Base-by-base conservation (phyloP, 768 basidiomycete species). In the Lactarius hengduanensis region DNA sequence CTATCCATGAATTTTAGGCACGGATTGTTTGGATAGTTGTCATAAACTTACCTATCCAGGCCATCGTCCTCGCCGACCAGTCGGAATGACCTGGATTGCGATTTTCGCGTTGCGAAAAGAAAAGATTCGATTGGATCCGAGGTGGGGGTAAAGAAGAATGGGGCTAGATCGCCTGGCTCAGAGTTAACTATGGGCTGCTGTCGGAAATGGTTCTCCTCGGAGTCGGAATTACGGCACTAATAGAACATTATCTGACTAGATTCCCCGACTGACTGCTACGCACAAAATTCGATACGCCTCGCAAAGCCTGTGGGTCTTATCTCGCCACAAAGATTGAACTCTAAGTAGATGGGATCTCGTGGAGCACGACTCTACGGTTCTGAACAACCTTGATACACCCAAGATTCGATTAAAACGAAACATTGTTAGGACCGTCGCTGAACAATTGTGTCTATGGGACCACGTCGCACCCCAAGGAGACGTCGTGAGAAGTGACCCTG, bases 21-120 rank as follows among this genome's bases (percentile, higher is more conserved):
- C 64, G 61, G 32, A 70, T 62, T 70, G 70, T 70, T 70, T 70
- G 64, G 61, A n/a, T 55, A 9, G 55, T 47, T 60, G 50, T 43
- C 54, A 53, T 41, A 40, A 26, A 64, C 47, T 60, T 69, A 60
- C 66, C 58, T 68, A 69, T 69, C 69, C 34, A 62, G 69, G 4
- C 16, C 60, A 69, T 68, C 60, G 61, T 64, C 69, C 36, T 41
- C 63, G 57, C 26, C 38, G 10, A 20, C 43, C 53, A 30, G 57
- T 26, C 45, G 54, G 59, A 30, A 58, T 53, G 28, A 59, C 16
- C 41, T 50, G 47, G 38, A 60, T 54, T 63, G 54, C 36, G 65
- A 62, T 67, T 67, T 62, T 45, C 61, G 68, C 20, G 26, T 43
- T 41, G 57, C 43, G 61, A 59, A 62, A 66, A 59, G 40, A 54